Evolutionary conservation across 2,329 filamentous ascomycete genomes (phyloP), one percentile per base, ranked within the genome.

Genomic region (Cladosporium velox): DNA sequence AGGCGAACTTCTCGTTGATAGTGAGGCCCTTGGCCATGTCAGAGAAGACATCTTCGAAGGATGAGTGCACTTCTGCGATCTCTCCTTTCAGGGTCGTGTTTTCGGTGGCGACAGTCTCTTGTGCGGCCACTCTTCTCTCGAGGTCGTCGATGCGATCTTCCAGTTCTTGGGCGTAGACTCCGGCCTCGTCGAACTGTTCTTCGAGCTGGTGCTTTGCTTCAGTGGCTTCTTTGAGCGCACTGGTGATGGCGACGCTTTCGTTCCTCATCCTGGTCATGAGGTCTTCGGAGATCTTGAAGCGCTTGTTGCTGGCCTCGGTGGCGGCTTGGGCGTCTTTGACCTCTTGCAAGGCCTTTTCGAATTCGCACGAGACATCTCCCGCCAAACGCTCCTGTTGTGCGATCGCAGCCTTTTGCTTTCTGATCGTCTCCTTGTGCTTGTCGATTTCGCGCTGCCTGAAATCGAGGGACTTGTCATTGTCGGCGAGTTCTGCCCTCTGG

Each of bases 11-110:
- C 62, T 64, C 62, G 26, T 64, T 18, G 28, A 64, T 30, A 38
- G 47, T 58, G 35, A 64, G 62, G 54, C 55, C 62, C 28, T 64
- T 58, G 30, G 52, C 52, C 62, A 55, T 64, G 52, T 58, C 38
- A 6, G 41, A 34, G 38, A 64, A 58, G 18, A 35, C 28, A 7
- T 34, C 34, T 32, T 64, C 62, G 35, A 64, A 34, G 3, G 35
- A 21, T 11, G n/a, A 18, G 62, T 64, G 35, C 24, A 34, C 28
- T 12, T n/a, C 10, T 8, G 12, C 21, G 38, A 64, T 57, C 28
- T 58, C 30, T 6, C 26, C 26, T n/a, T 49, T 49, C 18, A 55
- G 47, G 15, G 14, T 14, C 34, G 18, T 28, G 24, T 51, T 57
- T 15, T 58, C 35, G 52, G 24, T 38, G 52, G 49, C 62, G 52